Percentiles rank a stretch among this genome's conserved stretches.
Evolutionary conservation across 1,284 basidiomycete genomes (phyloP).

Genomic region (Apiotrichum laibachii): DNA sequence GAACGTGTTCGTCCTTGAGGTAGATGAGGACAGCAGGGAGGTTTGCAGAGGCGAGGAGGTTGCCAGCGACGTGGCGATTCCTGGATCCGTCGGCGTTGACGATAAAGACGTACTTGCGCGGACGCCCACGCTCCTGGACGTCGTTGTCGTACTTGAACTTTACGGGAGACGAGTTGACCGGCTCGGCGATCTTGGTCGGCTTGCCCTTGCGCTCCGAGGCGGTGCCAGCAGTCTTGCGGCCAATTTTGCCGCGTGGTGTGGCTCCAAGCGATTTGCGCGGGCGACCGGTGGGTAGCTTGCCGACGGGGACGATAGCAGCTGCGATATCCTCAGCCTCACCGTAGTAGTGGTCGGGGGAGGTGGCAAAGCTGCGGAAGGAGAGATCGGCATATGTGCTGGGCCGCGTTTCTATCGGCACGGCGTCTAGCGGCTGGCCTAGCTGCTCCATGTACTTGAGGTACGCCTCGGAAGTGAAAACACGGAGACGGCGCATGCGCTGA

Average conservation of each 20-base stretch:
- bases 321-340: slow-evolving; percentile 5
- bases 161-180: background rate
- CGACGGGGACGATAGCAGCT: slow-evolving; percentile 5
- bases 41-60: slow-evolving; percentile 25
- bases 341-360: slow-evolving; percentile 10
- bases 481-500: slow-evolving; percentile 37
- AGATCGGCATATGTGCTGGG: slow-evolving; percentile 31
- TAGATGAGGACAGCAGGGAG: slow-evolving; percentile 37
- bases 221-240: background rate
- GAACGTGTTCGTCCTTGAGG: slow-evolving; percentile 19
- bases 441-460: slow-evolving; percentile 29
- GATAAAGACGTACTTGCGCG: slow-evolving; percentile 42
- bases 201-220: slow-evolving; percentile 2
- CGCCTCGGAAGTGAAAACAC: slow-evolving; percentile 26
- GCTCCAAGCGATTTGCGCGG: background rate
- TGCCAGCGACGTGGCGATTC: slow-evolving; percentile 32
- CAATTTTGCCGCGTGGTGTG: background rate
- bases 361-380: slow-evolving; percentile 15
- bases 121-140: slow-evolving; percentile 40
- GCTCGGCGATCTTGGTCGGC: background rate
- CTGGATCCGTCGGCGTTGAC: slow-evolving; percentile 37
- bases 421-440: slow-evolving; percentile 23
- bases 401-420: slow-evolving; percentile 12
- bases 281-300: background rate
- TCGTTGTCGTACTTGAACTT: slow-evolving; percentile 28